These are phyloP conservation scores for Castanopsis chinensis DNA, from an alignment of 306 rosid species.

Conservation along the genomic window DNA sequence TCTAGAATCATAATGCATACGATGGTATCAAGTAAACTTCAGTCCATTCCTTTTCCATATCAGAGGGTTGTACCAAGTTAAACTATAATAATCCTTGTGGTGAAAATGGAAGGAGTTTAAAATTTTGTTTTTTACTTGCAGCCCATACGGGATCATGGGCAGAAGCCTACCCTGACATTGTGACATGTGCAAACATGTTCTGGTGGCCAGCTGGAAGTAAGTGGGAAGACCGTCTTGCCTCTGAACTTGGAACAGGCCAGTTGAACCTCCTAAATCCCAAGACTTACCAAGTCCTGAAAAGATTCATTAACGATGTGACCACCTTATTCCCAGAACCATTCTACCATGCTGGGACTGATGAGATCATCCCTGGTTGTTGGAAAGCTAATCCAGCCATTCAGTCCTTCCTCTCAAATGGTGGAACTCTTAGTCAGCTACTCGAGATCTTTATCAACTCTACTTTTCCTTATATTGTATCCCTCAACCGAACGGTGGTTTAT, in stretches of 20 bases:
- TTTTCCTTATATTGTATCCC: constrained; percentile 69
- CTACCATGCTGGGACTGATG: constrained; percentile 77
- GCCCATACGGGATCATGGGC: constrained; percentile 98
- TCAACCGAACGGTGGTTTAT: constrained; percentile 66
- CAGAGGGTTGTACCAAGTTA: not conserved
- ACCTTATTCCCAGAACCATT: constrained; percentile 68
- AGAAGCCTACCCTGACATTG: constrained; percentile 77
- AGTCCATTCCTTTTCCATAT: not conserved
- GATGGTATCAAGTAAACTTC: no score
- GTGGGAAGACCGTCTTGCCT: constrained; percentile 53
- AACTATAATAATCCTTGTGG: not conserved
- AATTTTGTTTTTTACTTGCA: constrained; percentile 26
- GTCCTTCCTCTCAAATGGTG: constrained; percentile 48
- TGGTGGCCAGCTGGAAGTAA: constrained; percentile 66
- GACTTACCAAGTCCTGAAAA: constrained; percentile 73
- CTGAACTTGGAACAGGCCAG: constrained; percentile 90
- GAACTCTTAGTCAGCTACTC: constrained; percentile 67
- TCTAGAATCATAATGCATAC: no score
- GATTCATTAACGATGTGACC: constrained; percentile 59
- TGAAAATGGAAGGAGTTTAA: not conserved
- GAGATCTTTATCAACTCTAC: constrained; percentile 68
- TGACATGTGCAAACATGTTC: constrained; percentile 85
- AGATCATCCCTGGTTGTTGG: constrained; percentile 81
- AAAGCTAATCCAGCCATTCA: constrained; percentile 62
- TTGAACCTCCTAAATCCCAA: constrained; percentile 80